Percentiles rank a stretch among this genome's conserved stretches.
These are phyloP conservation scores for Globisporangium splendens DNA, from an alignment of 352 stramenopile species.

Conservation along the genomic window DNA sequence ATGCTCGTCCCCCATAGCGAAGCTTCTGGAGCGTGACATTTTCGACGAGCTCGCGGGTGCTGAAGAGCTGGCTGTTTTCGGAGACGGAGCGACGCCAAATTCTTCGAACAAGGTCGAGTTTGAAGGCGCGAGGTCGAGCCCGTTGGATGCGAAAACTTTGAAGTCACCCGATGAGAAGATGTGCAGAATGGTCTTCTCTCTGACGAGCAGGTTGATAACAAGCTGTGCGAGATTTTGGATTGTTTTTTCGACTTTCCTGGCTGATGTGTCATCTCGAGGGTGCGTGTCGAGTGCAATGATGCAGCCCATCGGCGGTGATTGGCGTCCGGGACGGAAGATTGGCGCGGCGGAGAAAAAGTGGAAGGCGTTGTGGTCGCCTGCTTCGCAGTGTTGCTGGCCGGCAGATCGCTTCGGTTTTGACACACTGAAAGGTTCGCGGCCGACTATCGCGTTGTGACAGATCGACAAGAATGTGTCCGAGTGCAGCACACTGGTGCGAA, in stretches of 20 bases:
- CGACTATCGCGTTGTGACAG: constrained; percentile 40
- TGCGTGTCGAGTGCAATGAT: constrained; percentile 60
- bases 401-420: constrained; percentile 27
- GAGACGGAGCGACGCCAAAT: constrained; percentile 30
- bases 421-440: constrained; percentile 43
- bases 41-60: neutral
- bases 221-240: constrained; percentile 58
- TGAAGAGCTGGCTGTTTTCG: neutral
- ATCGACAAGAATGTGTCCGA: constrained; percentile 54
- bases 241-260: constrained; percentile 49
- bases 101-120: constrained; percentile 22
- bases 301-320: constrained; percentile 39
- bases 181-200: constrained; percentile 55
- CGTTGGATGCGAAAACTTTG: constrained; percentile 44
- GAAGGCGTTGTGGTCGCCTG: constrained; percentile 22
- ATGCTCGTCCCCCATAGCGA: constrained; percentile 1
- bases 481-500: constrained; percentile 47
- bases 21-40: constrained; percentile 9
- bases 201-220: constrained; percentile 54
- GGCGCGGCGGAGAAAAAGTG: constrained; percentile 64
- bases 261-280: constrained; percentile 25
- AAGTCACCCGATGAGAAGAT: constrained; percentile 67
- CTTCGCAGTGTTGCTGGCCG: constrained; percentile 1
- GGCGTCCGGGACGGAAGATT: constrained; percentile 17
- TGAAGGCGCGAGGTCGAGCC: constrained; percentile 21